phyloP scores from a whole-genome alignment of 208 protist genomes.

The Leishmania major region DNA sequence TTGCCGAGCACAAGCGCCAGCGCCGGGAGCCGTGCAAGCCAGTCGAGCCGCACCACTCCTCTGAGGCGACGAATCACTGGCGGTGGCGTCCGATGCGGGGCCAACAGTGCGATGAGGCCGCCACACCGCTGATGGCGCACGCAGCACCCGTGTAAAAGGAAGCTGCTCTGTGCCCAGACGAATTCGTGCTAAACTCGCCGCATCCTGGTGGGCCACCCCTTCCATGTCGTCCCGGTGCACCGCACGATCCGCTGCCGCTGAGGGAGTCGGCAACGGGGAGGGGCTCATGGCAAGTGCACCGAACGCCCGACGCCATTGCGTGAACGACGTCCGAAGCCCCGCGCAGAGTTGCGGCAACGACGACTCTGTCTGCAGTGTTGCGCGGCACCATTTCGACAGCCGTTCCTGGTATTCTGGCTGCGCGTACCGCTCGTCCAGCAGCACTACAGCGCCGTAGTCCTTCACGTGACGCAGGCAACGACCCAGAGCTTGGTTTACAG shows the following conservation, averaged over 20 bases:
- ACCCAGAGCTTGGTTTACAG: constrained; percentile 97
- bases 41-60: neutral
- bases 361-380: constrained; percentile 34
- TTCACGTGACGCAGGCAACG: constrained; percentile 93
- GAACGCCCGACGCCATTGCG: constrained; percentile 17
- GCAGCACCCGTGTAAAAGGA: constrained; percentile 26
- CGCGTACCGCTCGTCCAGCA: constrained; percentile 91
- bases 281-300: neutral
- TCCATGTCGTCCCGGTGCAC: neutral
- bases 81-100: too few relatives aligned
- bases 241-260: neutral
- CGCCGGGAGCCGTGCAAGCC: neutral
- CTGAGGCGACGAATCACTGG: neutral
- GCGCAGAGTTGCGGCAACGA: constrained; percentile 23
- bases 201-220: neutral
- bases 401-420: constrained; percentile 29
- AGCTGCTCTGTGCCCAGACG: constrained; percentile 29
- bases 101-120: neutral
- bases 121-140: neutral
- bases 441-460: constrained; percentile 95
- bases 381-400: constrained; percentile 67
- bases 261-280: neutral
- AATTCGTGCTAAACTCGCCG: neutral
- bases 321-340: constrained; percentile 8
- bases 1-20: neutral